These are phyloP conservation scores for Puya raimondii DNA, from an alignment of 176 grass and related monocot genomes.

Conservation along the genomic window DNA sequence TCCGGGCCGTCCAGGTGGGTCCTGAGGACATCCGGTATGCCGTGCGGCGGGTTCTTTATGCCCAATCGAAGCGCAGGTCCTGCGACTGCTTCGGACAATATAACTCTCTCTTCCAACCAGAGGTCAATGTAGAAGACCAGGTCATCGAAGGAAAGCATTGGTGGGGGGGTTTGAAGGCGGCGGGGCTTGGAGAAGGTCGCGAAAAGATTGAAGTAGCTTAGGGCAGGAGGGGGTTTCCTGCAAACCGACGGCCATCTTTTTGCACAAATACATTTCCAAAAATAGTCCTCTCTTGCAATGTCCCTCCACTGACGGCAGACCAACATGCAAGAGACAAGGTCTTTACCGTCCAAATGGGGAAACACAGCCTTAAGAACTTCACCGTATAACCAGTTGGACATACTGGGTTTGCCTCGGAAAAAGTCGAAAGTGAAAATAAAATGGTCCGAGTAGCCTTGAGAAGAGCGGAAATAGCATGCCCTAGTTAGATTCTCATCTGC, in stretches of 20 bases:
- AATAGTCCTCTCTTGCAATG: conserved; percentile 58
- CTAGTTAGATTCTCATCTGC: too few relatives aligned
- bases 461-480: not conserved
- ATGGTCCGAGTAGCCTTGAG: not conserved
- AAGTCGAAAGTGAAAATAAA: not conserved
- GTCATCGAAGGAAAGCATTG: conserved; percentile 55
- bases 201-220: conserved; percentile 48
- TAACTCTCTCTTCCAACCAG: conserved; percentile 48
- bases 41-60: conserved; percentile 30
- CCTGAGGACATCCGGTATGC: conserved; percentile 44
- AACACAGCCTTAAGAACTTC: conserved; percentile 66
- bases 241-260: conserved; percentile 63
- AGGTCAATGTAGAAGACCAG: conserved; percentile 67
- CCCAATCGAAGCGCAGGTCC: conserved; percentile 41
- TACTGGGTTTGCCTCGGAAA: not conserved
- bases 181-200: conserved; percentile 49
- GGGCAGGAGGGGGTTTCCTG: conserved; percentile 38
- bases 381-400: conserved; percentile 33
- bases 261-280: conserved; percentile 74
- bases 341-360: conserved; percentile 51
- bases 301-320: conserved; percentile 58
- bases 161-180: conserved; percentile 25
- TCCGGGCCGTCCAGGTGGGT: conserved; percentile 41
- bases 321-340: conserved; percentile 68
- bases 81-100: conserved; percentile 54